These are phyloP conservation scores for Aurifilum marmelostoma DNA, from an alignment of 2,329 filamentous ascomycete genomes.

Conservation along the genomic window DNA sequence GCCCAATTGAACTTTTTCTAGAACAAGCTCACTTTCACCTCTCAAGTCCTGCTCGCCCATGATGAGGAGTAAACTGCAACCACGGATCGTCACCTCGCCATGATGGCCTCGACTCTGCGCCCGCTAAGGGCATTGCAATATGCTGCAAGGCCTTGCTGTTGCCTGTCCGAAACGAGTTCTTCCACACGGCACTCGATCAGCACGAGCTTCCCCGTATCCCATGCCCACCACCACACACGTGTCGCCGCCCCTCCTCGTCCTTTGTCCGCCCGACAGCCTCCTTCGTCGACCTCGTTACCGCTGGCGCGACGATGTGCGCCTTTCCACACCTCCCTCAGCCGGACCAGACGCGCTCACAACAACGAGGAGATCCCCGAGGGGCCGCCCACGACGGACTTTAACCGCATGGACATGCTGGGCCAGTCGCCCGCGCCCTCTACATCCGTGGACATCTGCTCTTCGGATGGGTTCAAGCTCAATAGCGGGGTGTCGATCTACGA, in stretches of 20 bases:
- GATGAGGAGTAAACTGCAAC: constrained; percentile 15
- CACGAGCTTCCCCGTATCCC: constrained; percentile 24
- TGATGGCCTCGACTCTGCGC: constrained; percentile 22
- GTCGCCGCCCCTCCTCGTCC: not conserved
- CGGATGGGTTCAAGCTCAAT: constrained; percentile 84
- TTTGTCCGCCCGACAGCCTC: not conserved
- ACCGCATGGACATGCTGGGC: constrained; percentile 76
- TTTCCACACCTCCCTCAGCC: constrained; percentile 22
- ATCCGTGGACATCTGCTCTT: constrained; percentile 78
- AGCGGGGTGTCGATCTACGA: constrained; percentile 73
- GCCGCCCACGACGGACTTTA: constrained; percentile 64
- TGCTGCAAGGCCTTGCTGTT: constrained; percentile 1
- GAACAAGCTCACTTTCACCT: constrained; percentile 16
- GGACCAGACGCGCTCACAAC: constrained; percentile 32
- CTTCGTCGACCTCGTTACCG: not conserved
- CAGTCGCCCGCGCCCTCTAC: constrained; percentile 78
- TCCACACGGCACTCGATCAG: constrained; percentile 22
- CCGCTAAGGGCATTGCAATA: constrained; percentile 14
- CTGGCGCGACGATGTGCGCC: constrained; percentile 14
- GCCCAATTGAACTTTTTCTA: constrained; percentile 4
- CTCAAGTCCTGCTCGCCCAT: constrained; percentile 22
- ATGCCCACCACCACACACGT: not conserved
- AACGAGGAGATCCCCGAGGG: constrained; percentile 37
- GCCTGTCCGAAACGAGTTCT: constrained; percentile 7
- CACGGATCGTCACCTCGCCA: not conserved